Base-by-base conservation (phyloP, 192 early-diverging fungal genomes). In the Mortierella hygrophila region DNA sequence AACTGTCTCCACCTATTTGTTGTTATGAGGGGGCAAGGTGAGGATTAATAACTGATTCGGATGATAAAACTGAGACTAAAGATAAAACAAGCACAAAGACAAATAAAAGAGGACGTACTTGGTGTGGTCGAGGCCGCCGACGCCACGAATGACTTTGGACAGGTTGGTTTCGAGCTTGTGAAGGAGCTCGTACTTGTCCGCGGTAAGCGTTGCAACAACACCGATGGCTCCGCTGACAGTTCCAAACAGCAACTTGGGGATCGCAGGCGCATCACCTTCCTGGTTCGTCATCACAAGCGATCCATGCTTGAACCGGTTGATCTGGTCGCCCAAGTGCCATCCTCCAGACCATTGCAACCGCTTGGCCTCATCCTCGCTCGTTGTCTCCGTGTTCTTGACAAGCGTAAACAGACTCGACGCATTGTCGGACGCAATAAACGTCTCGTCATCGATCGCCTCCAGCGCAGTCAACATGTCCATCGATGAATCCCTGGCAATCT, bases 211-310 rank as follows among this genome's bases (percentile, higher is more conserved):
- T 0, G 95, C 91, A 29, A 98, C 82, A 4, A 96, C 91, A 32
- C 98, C 97, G 60, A 99, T 90, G 0, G 90, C 91, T 18, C 98
- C 98, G 37, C 92, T 93, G 16, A 95, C 90, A 21, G 97, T 97
- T 63, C 91, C 95, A 80, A 88, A 98, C 15, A 98, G 60, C 60
- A 98, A 87, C 23, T 72, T 68, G 0, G 94, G 90, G 20, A 88
- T 88, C 23, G 89, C 91, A 4, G 89, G 90, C 15, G 89, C 90
- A 73, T 94, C 92, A 11, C 89, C 74, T 11, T 95, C 95, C 1
- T 92, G 88, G 11, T 95, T 83, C 26, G 93, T 90, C 93, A 95
- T 94, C 2, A 95, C 94, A 88, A 99, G 88, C 9, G 97, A 94
- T 20, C 95, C 98, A 41, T 91, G 79, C 46, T 93, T 86, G 54